Evolutionary conservation across 139 green algal genomes (phyloP), one percentile per base, ranked within the genome.

Genomic region (Picochlorum sp.): DNA sequence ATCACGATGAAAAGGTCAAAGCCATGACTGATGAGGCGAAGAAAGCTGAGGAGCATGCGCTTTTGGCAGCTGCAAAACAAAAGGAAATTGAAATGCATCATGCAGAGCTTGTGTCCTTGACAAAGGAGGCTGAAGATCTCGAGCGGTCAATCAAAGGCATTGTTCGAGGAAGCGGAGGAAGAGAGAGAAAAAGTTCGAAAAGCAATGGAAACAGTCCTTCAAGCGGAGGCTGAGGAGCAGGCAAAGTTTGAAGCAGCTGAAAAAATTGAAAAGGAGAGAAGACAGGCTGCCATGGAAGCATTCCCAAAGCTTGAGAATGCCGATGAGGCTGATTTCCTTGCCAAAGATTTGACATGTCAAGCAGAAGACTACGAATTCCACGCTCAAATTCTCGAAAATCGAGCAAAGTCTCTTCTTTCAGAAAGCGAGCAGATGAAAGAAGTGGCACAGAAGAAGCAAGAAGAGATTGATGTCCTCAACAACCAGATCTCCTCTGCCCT

Each of bases 381-480:
- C 16, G 71, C 65, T 11, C 38, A 78, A 66, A 58, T 78, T 38
- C 58, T 78, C 59, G 71, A 78, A 51, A 44, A 41, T 30, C 34
- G 60, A n/a, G 65, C 71, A 20, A 45, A 41, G 11, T 49, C 71
- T 9, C 60, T 78, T 24, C 7, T 69, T 26, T 18, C 32, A 20
- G 71, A 73, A 50, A 66, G 57, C 44, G 15, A 34, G 4, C 54
- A 77, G 6, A 65, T 77, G 71, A 28, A 49, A 10, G 23, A 15
- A 21, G 47, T 73, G 49, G 18, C 30, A 4, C 4, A 23, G n/a
- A 24, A 68, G 38, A 77, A 60, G 65, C 65, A 6, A 38, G 61
- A 45, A 7, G 24, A 47, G 13, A 66, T 16, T 41, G 20, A 56
- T 54, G 34, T 26, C 18, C 13, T 38, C 37, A 24, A 18, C n/a